Base-by-base conservation (phyloP, 345 rosid species). In the Trapa incisa region DNA sequence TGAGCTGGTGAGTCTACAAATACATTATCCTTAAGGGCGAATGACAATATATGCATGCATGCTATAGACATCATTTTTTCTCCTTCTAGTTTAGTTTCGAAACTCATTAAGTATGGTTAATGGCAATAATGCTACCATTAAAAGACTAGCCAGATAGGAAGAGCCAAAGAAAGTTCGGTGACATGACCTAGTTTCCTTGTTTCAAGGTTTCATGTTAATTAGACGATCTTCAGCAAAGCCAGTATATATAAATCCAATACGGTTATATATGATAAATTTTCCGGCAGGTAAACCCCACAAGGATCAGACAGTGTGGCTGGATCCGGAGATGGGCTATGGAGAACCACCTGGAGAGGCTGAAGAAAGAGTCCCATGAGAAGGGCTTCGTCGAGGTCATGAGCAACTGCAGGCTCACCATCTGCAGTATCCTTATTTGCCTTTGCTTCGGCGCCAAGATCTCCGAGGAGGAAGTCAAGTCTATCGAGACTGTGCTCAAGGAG, bases 361-460 rank as follows among this genome's bases (percentile, higher is more conserved):
- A 79, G 67, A 78, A 57, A 0, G 92, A 91, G 74, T 73, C 78
- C 6, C 1, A 35, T 0, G 88, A 87, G 33, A 77, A 78, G 14
- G 95, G 95, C 13, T 78, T 63, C 10, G 90, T 94, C 0, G 91
- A 94, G 61, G 89, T 88, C 15, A 91, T 91, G 96, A 83, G 74
- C 10, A 79, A 80, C 22, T 88, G 96, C 35, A 75, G 97, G 71
- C 75, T 83, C 47, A 91, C 97, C 5, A 74, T 88, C 0, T 91
- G 99, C 54, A 87, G 96, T 77, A 72, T 89, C 54, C 72, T 94
- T 65, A 85, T 94, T 16, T 94, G 94, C 72, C 72, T 94, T 13
- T 94, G 99, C 71, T 87, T 94, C 29, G 97, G 99, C 1, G 97
- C 99, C 5, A 91, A 82, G 77, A 89, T 90, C 42, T 71, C 87